Base-by-base conservation (phyloP, 129 eudicot genomes). In the Oenanthe sinensis region DNA sequence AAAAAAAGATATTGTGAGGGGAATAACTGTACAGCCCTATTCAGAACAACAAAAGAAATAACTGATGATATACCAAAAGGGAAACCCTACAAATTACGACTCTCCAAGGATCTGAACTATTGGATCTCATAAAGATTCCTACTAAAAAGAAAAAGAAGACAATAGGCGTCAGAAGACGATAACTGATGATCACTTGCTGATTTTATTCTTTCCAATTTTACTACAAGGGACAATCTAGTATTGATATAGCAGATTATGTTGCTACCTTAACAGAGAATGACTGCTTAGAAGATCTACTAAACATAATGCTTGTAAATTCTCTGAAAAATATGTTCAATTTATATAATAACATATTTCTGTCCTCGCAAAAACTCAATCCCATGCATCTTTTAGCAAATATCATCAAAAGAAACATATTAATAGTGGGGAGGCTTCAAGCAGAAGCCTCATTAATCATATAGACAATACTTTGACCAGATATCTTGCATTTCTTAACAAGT, bases 341-440 rank as follows among this genome's bases (percentile, higher is more conserved):
- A 50, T 17, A 4, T 4, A 14, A 49, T 49, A 16, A 16, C 6
- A 50, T 17, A 17, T 17, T 16, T 20, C 22, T 50, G 58, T 0
- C 58, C 58, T 50, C 16, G 22, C 58, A 50, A 50, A 50, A 14
- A 48, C 52, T 48, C 52, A 48, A 48, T 14, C 13, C 52, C 52
- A 50, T 17, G 5, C n/a, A 17, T 50, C 7, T 50, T 50, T 50
- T 17, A 16, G 58, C 20, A 17, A 39, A 39, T 3, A 50, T 50
- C 58, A 50, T 50, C n/a, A 17, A 50, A 50, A 50, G 58, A 50
- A 50, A 50, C 58, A 16, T 50, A 49, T 14, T 3, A 49, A 2
- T 49, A 19, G 55, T 49, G 44, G 42, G 14, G 73, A 68, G 73
- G 73, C 73, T 67, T 67, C 72, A 30, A 37, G 72, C 72, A 30